Evolutionary conservation across 495 filamentous ascomycete species (phyloP).

Genomic region (Penicillium goetzii): DNA sequence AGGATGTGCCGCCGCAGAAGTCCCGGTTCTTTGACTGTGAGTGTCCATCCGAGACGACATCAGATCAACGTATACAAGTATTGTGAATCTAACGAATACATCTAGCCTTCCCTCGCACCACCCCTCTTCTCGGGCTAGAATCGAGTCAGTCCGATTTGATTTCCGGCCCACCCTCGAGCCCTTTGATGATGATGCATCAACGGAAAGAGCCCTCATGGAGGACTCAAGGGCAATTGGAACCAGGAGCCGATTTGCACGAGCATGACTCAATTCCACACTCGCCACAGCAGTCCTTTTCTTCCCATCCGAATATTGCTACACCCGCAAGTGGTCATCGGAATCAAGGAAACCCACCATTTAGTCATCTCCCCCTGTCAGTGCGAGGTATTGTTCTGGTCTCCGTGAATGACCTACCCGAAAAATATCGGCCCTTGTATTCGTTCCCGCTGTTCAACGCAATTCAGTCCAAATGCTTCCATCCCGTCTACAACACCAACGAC

Average conservation of each 20-base stretch:
- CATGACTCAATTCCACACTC: slow-evolving; percentile 9
- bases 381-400: slow-evolving; percentile 76
- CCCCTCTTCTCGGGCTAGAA: slow-evolving; percentile 28
- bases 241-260: background rate
- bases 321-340: background rate
- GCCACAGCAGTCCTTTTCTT: background rate
- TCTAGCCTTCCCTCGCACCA: slow-evolving; percentile 24
- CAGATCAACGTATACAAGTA: background rate
- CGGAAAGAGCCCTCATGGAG: slow-evolving; percentile 5
- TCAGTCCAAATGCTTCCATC: slow-evolving; percentile 83
- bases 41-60: slow-evolving; percentile 4
- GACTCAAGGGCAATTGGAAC: slow-evolving; percentile 5
- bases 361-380: slow-evolving; percentile 43
- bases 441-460: slow-evolving; percentile 88
- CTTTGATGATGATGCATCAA: slow-evolving; percentile 31
- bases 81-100: slow-evolving; percentile 19
- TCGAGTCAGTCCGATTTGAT: slow-evolving; percentile 38
- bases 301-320: background rate
- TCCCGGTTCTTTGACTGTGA: slow-evolving; percentile 41
- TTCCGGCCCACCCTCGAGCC: slow-evolving; percentile 34
- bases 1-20: slow-evolving; percentile 16
- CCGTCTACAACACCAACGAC: slow-evolving; percentile 72
- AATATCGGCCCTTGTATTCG: slow-evolving; percentile 73
- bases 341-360: slow-evolving; percentile 21
- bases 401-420: slow-evolving; percentile 75